These are phyloP conservation scores for Leishmania tropica DNA, from an alignment of 208 protist genomes.

Conservation along the genomic window DNA sequence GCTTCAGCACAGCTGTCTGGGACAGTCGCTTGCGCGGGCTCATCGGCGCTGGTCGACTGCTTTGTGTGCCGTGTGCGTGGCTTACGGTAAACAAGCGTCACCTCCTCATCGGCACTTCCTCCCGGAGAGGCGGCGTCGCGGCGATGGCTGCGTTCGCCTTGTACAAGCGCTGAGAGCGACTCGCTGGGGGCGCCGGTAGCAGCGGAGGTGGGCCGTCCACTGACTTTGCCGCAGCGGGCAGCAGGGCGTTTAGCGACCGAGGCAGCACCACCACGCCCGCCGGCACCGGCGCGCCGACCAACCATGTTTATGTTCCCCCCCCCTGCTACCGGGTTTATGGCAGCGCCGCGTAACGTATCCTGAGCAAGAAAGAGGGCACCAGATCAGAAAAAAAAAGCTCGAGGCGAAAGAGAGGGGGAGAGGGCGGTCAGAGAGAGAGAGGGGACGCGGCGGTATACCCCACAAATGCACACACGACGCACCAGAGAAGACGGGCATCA, in stretches of 20 bases:
- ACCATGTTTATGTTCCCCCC: background rate
- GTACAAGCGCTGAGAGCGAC: slow-evolving; percentile 10
- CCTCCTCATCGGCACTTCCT: slow-evolving; percentile 28
- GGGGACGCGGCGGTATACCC: no score
- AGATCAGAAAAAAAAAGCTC: no score
- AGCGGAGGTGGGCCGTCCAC: background rate
- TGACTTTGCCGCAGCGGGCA: slow-evolving; percentile 2
- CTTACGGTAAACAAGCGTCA: slow-evolving; percentile 39
- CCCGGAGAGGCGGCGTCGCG: background rate
- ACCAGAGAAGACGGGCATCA: background rate
- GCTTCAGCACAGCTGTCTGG: background rate
- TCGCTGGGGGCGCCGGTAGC: background rate
- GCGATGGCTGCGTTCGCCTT: slow-evolving; percentile 2
- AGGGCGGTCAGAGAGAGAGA: background rate
- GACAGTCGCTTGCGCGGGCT: background rate
- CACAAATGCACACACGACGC: background rate
- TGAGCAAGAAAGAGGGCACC: background rate
- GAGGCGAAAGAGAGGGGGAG: background rate
- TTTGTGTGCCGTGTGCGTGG: slow-evolving; percentile 9
- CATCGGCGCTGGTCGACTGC: background rate
- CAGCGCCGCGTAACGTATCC: background rate
- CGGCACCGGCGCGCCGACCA: background rate
- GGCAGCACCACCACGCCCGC: slow-evolving; percentile 3
- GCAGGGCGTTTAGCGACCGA: slow-evolving; percentile 5
- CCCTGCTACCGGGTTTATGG: background rate